These are phyloP conservation scores for Cyathus olla DNA, from an alignment of 1,284 basidiomycete genomes.

Conservation along the genomic window DNA sequence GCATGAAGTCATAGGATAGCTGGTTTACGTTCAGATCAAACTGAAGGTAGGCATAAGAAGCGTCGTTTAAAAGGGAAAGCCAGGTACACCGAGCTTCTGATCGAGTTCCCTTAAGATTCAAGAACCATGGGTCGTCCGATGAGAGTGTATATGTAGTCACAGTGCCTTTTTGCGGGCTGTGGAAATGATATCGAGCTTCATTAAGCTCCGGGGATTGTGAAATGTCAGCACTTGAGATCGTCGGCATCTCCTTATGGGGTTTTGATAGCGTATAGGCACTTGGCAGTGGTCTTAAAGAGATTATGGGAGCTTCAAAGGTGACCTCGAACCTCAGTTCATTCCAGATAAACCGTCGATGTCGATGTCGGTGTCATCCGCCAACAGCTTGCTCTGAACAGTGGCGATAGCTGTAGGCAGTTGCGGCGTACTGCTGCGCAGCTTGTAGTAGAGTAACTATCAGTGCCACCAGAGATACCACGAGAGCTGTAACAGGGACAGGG, in stretches of 20 bases:
- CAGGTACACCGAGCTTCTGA: conserved; percentile 10
- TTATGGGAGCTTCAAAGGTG: not conserved
- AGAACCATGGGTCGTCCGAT: conserved; percentile 8
- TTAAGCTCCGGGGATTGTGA: no score
- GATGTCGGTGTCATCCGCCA: conserved; percentile 6
- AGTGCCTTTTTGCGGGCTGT: conserved; percentile 1
- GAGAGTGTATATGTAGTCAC: no score
- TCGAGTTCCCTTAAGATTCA: conserved; percentile 5
- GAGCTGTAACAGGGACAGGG: conserved; percentile 3
- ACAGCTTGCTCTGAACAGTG: conserved; percentile 8
- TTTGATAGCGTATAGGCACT: not conserved
- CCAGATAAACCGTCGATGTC: conserved; percentile 6
- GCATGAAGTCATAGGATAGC: conserved; percentile 14
- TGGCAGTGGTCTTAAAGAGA: not conserved
- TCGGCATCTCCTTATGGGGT: no score
- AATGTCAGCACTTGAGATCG: no score
- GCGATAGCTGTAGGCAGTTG: conserved; percentile 5
- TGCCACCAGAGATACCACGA: conserved; percentile 9
- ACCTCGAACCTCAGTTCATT: conserved; percentile 11
- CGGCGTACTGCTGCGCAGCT: conserved; percentile 9
- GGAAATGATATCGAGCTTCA: no score
- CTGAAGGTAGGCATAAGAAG: not conserved
- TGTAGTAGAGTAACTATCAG: conserved; percentile 9
- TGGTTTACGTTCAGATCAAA: conserved; percentile 4
- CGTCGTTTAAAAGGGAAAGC: conserved; percentile 10